These are phyloP conservation scores for Rubia tinctorum DNA, from an alignment of 305 asterid species.

Conservation along the genomic window DNA sequence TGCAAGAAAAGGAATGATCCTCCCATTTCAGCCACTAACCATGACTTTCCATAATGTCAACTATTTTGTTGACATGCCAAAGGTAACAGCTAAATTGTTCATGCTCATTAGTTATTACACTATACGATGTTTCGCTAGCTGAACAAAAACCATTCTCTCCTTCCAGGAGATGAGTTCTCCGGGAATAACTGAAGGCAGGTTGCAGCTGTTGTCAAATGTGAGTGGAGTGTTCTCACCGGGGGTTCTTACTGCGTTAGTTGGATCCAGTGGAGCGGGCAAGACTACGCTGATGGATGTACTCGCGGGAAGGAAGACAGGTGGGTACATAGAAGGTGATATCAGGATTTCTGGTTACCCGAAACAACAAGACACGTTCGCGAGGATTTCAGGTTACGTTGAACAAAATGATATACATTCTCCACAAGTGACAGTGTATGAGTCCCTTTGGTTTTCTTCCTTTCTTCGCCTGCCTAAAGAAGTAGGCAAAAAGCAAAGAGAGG, in stretches of 20 bases:
- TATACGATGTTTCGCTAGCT: neutral
- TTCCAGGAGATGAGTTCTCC: slow-evolving; percentile 72
- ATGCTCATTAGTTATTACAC: neutral
- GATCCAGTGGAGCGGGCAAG: slow-evolving; percentile 94
- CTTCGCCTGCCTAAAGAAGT: slow-evolving; percentile 85
- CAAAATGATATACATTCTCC: slow-evolving; percentile 92
- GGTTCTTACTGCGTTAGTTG: slow-evolving; percentile 84
- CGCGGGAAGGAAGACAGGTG: slow-evolving; percentile 92
- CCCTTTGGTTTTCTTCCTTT: slow-evolving; percentile 75
- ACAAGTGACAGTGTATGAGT: slow-evolving; percentile 78
- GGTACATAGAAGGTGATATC: slow-evolving; percentile 83
- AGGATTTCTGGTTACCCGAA: slow-evolving; percentile 75
- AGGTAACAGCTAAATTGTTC: slow-evolving; percentile 39
- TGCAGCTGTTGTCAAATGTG: slow-evolving; percentile 72
- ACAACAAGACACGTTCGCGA: slow-evolving; percentile 71
- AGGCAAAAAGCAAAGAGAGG: slow-evolving; percentile 53
- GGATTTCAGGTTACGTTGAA: slow-evolving; percentile 91
- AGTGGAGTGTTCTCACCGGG: slow-evolving; percentile 88
- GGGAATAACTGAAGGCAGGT: slow-evolving; percentile 62
- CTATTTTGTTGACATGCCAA: slow-evolving; percentile 90
- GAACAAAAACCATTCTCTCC: slow-evolving; percentile 6
- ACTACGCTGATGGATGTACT: slow-evolving; percentile 95
- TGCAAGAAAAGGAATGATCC: slow-evolving; percentile 75
- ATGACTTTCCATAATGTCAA: slow-evolving; percentile 81
- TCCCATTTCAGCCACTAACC: slow-evolving; percentile 79